Evolutionary conservation across 2,329 filamentous ascomycete species (phyloP).

Genomic region (Coleophoma eucalyptorum): DNA sequence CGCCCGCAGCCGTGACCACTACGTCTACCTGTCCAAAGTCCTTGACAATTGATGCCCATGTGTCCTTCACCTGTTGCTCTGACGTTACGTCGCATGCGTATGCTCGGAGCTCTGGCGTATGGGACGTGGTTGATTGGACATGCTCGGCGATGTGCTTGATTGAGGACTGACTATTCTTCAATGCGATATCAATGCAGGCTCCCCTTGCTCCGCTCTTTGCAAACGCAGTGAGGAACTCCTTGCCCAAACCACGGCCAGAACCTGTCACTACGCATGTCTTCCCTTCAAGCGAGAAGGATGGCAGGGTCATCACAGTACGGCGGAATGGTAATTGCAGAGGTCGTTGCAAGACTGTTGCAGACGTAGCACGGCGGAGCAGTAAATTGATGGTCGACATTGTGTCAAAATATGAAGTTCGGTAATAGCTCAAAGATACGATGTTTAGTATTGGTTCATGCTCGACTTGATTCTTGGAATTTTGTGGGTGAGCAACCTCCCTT

Average conservation of each 20-base stretch:
- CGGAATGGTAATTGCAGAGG: background rate
- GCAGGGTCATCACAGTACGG: constrained; percentile 17
- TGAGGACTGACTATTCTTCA: constrained; percentile 15
- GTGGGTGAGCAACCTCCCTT: too few species aligned
- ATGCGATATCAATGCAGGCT: constrained; percentile 18
- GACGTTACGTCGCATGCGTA: constrained; percentile 35
- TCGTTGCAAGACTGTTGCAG: too few species aligned
- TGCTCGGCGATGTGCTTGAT: constrained; percentile 26
- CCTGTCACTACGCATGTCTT: constrained; percentile 46
- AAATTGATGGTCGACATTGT: too few species aligned
- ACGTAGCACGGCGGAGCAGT: too few species aligned
- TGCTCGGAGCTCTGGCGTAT: constrained; percentile 26
- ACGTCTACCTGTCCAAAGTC: constrained; percentile 32
- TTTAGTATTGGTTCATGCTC: too few species aligned
- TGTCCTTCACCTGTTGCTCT: constrained; percentile 30
- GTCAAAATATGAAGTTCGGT: too few species aligned
- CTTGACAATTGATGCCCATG: constrained; percentile 30
- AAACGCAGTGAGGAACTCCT: constrained; percentile 40
- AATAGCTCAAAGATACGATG: too few species aligned
- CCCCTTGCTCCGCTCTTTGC: constrained; percentile 20
- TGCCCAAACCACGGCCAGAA: constrained; percentile 45
- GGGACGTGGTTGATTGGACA: constrained; percentile 14
- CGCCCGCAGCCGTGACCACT: constrained; percentile 35
- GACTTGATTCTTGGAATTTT: too few species aligned
- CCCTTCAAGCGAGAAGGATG: constrained; percentile 38